Evolutionary conservation across 1,284 basidiomycete genomes (phyloP), one percentile per base, ranked within the genome.

Genomic region (Gomphus sp.): DNA sequence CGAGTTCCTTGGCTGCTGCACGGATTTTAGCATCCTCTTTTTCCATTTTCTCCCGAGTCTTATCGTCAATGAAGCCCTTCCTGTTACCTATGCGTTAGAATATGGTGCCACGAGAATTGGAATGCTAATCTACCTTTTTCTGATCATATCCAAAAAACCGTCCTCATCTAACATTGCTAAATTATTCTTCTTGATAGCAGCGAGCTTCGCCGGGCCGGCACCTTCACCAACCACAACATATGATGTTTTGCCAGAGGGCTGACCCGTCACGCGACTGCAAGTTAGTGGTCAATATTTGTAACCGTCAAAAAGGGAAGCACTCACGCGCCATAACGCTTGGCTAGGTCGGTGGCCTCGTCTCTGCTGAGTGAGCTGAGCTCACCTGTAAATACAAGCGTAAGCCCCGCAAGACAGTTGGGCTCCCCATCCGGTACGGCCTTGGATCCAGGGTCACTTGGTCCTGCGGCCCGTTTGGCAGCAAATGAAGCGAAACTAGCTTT

Each of bases 351-450:
- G 0, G 92, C 90, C 66, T 98, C 93, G 6, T 98, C 93, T 37
- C 96, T 82, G 2, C 90, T 85, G 60, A 99, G 84, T 59, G 88
- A 90, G 50, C 80, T 82, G 51, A 99, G 74, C 67, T 99, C 95
- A 11, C 96, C 97, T 0, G 94, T 97, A 65, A 99, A 99, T 28
- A 99, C 97, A 65, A 99, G 89, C 0, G 93, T 82, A 28, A 99
- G 77, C 0, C 95, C 95, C 0, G 86, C 81, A 2, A 99, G 78
- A 69, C 91, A 93, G 66, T 95, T 87, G 0, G 86, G 85, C 54
- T 81, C 68, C 63, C 85, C 81, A 31, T 89, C 79, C 0, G 96
- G 97, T 2, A 98, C 81, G 10, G 81, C 73, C 70, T 97, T 98
- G 25, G 87, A 85, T 0, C 93, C 91, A 7, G 83, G 89, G 6